These are phyloP conservation scores for Cyclotella atomus DNA, from an alignment of 108 stramenopile genomes.

Conservation along the genomic window DNA sequence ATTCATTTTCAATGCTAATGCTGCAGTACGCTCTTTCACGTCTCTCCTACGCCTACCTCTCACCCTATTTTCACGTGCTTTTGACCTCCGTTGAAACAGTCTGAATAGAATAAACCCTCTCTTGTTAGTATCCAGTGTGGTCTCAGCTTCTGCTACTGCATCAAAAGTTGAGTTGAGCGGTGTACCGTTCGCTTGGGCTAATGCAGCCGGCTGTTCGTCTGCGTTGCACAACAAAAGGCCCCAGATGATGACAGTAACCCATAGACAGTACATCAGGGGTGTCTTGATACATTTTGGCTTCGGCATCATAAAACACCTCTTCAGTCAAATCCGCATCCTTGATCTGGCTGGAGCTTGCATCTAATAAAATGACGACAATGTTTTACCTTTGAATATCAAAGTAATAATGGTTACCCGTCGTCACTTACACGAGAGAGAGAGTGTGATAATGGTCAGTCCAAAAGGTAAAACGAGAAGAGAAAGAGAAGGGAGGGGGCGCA, in stretches of 20 bases:
- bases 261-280: neutral
- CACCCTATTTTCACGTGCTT: neutral
- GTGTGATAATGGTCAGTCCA: no score
- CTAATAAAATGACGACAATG: no score
- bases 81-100: neutral
- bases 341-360: no score
- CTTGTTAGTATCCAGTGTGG: no score
- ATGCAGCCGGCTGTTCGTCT: neutral
- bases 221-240: neutral
- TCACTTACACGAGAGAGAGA: no score
- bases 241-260: neutral
- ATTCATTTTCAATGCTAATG: constrained; percentile 37
- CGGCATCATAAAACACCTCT: neutral
- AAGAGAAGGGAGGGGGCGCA: no score
- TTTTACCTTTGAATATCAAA: no score
- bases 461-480: no score
- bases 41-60: constrained; percentile 6
- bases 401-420: no score
- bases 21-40: constrained; percentile 20
- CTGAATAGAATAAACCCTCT: constrained; percentile 1
- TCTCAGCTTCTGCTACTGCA: no score
- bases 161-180: neutral
- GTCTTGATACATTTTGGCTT: neutral
- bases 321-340: neutral
- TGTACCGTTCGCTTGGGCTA: neutral